Evolutionary conservation across 768 basidiomycete genomes (phyloP).

Genomic region (Ephemerocybe angulata): DNA sequence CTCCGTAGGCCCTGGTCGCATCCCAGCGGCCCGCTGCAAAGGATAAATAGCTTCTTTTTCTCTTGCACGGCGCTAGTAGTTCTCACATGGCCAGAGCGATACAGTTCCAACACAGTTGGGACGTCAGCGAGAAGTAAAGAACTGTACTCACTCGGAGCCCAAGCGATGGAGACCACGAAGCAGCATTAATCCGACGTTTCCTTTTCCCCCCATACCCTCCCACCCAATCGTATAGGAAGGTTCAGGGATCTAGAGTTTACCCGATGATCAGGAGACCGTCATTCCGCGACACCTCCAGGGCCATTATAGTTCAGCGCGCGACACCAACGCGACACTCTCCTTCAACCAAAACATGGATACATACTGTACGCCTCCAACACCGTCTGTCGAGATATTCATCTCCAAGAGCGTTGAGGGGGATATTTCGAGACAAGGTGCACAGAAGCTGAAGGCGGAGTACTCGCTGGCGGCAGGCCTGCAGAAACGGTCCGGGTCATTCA

Average conservation of each 20-base stretch:
- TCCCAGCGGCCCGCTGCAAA: background rate
- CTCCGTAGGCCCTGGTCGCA: background rate
- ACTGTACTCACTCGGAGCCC: background rate
- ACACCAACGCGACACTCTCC: no score
- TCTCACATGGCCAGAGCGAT: slow-evolving; percentile 1
- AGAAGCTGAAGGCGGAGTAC: no score
- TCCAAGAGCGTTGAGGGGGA: no score
- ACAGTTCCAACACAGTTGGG: background rate
- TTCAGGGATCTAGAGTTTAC: background rate
- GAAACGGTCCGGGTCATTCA: background rate
- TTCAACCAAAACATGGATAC: no score
- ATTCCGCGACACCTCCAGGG: background rate
- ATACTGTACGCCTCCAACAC: no score
- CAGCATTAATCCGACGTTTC: slow-evolving; percentile 5
- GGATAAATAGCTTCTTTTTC: background rate
- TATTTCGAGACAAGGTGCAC: no score
- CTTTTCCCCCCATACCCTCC: background rate
- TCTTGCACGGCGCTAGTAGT: background rate
- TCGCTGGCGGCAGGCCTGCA: no score
- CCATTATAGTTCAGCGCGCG: no score
- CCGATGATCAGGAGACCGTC: slow-evolving; percentile 2
- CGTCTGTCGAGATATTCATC: no score
- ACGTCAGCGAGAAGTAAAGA: background rate
- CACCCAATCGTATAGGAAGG: background rate
- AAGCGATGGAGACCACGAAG: background rate